These are phyloP conservation scores for Amanita inopinata DNA, from an alignment of 768 basidiomycete genomes.

Conservation along the genomic window DNA sequence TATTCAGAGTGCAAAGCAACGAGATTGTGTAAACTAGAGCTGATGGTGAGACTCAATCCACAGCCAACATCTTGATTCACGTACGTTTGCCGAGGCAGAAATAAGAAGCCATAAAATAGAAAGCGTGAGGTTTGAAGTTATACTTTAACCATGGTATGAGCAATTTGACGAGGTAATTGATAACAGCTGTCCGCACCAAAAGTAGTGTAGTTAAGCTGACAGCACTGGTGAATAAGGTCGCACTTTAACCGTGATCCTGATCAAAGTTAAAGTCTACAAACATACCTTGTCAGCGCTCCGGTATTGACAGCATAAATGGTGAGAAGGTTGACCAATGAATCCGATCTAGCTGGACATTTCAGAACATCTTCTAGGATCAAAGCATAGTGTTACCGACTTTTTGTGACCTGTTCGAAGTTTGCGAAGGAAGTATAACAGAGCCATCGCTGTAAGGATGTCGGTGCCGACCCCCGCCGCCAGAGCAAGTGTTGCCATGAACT, in stretches of 20 bases:
- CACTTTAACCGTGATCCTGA: background rate
- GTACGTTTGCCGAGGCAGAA: constrained; percentile 51
- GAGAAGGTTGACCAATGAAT: constrained; percentile 46
- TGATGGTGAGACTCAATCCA: background rate
- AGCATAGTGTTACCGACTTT: constrained; percentile 18
- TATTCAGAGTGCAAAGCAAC: constrained; percentile 41
- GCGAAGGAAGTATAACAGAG: constrained; percentile 47
- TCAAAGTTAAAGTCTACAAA: constrained; percentile 4
- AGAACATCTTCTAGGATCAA: background rate
- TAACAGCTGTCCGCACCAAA: no score
- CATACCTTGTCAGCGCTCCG: constrained; percentile 48
- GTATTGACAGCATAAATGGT: constrained; percentile 57
- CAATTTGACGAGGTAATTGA: constrained; percentile 2
- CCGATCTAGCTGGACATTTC: constrained; percentile 26
- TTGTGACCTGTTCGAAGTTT: constrained; percentile 40
- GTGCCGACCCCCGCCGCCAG: constrained; percentile 40
- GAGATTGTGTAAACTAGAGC: constrained; percentile 31
- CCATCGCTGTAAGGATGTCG: constrained; percentile 40
- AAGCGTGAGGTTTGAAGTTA: constrained; percentile 37
- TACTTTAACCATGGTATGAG: constrained; percentile 28
- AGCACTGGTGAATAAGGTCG: constrained; percentile 21
- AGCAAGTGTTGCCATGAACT: constrained; percentile 39
- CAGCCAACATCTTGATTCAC: constrained; percentile 14
- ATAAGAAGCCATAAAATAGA: constrained; percentile 49
- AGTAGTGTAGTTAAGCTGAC: constrained; percentile 31